Base-by-base conservation (phyloP, 306 rosid genomes). In the Canavalia ensiformis region DNA sequence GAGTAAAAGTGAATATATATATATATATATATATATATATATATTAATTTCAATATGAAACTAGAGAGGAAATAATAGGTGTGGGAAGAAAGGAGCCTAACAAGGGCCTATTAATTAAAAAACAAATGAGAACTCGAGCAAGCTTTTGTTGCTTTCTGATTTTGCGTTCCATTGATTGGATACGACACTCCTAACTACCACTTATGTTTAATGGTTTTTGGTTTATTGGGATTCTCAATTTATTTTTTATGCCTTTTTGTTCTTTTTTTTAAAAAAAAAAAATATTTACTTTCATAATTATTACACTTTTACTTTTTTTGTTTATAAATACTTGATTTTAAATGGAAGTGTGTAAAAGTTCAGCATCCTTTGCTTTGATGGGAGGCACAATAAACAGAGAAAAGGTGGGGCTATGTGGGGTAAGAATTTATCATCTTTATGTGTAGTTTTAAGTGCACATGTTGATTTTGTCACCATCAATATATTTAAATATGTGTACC, bases 381-480 rank as follows among this genome's bases (percentile, higher is more conserved):
- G 6, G 49, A 52, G 47, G 76, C 62, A 42, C 34, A 44, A 5
- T 59, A 29, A 75, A 30, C 6, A 30, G 7, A 44, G 4, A 5
- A 31, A 62, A 35, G 2, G 37, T 44, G 76, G 74, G 56, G 25
- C 46, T 5, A 35, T 0, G 52, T 51, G 55, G 81, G 57, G 81
- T 30, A 13, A 51, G 25, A 57, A 1, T 34, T 45, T 35, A 8
- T 79, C 44, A 77, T 79, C 69, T 34, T 47, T 42, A 45, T 57
- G 60, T 10, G 62, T 4, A 49, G 72, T 47, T 80, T 79, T 68
- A 68, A 59, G 54, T 33, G 84, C 84, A 80, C 78, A 39, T 80
- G 72, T 71, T 49, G 49, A 71, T 80, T 71, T 35, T 13, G 78
- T 80, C 73, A 59, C 68, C 25, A 47, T 70, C 78, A 49, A 8